Evolutionary conservation across 2,329 filamentous ascomycete species (phyloP), one percentile per base, ranked within the genome.

Genomic region (Basipetospora sp.): DNA sequence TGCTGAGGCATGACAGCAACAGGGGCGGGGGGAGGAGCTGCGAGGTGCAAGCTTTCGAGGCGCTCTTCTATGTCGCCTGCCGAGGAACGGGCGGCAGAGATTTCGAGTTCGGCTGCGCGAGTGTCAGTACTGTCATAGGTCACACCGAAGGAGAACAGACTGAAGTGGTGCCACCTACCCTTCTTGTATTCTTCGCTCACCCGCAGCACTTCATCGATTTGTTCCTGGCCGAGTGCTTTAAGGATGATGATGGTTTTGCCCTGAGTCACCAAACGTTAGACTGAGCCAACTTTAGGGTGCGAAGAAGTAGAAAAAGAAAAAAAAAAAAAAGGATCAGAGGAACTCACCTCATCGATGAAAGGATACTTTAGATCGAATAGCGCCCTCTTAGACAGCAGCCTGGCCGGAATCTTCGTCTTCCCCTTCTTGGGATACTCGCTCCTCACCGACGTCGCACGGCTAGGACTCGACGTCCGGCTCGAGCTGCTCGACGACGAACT

Each of bases 161-260:
- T 25, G 16, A 2, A 11, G 25, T 34, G 15, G 22, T 11, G 18
- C 5, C 10, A 50, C 64, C 50, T 50, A 74, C 70, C 65, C 51
- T 71, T 69, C 53, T 70, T 77, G 59, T 84, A 86, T 25, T 80
- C 76, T 50, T 86, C 81, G 57, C 84, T 92, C 34, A 86, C 65
- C 49, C 76, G 79, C 49, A 94, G 80, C 34, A 94, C 68, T 50
- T 92, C 80, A 48, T 94, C 86, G 45, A 94, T 94, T 48, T 93
- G 85, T 14, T 88, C 77, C 48, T 92, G 87, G 11, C 84, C 83
- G 4, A 94, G 68, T 9, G 88, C 87, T 51, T 83, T 80, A 47
- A 81, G 74, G 22, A 94, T 77, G 37, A 94, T 71, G 48, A 90
- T 75, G 17, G 79, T 81, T 47, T 80, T 78, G 27, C 81, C 84